Evolutionary conservation across 2,329 filamentous ascomycete genomes (phyloP), one percentile per base, ranked within the genome.

Genomic region (Penicillium sp.): DNA sequence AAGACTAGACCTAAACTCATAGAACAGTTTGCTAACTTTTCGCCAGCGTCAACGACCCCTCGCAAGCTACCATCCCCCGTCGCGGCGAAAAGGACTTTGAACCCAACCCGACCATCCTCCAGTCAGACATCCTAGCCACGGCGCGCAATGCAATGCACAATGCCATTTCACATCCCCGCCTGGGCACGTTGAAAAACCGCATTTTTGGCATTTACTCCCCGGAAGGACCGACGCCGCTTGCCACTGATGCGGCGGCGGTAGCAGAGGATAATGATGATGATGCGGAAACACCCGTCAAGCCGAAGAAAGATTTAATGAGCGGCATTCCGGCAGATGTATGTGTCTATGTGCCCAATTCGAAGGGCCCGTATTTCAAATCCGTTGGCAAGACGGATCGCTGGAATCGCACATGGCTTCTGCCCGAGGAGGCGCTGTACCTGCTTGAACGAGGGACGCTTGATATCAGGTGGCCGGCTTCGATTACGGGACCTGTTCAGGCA

Each of bases 61-160:
- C 65, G 26, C 64, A 72, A 57, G 60, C 70, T 16, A 64, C 85
- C 64, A 82, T 92, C 11, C 91, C 96, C 35, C 91, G 93, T 63
- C 90, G 91, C 61, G 94, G 94, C 59, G 91, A 96, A 71, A 99
- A 99, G 73, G 94, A 99, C 76, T 99, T 97, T 71, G 94, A 97
- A 75, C 87, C 89, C 26, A 91, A 97, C 74, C 89, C 90, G 48
- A 97, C 94, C 2, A 83, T 84, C 30, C 84, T 89, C 30, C 94
- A 99, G 73, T 85, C 87, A 62, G 81, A 83, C 56, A 83, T 87
- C 8, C 85, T 99, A 52, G 88, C 91, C 66, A 83, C 89, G 47
- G 96, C 91, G 60, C 86, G 93, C 55, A 81, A 83, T 63, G 93
- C 92, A 20, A 94, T 99, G 88, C 89, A 96, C 72, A 86, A 91